Percentiles rank a stretch among this genome's conserved stretches.
Evolutionary conservation across 2,329 filamentous ascomycete genomes (phyloP).

Genomic region (Neophaeococcomyces mojaviensis): DNA sequence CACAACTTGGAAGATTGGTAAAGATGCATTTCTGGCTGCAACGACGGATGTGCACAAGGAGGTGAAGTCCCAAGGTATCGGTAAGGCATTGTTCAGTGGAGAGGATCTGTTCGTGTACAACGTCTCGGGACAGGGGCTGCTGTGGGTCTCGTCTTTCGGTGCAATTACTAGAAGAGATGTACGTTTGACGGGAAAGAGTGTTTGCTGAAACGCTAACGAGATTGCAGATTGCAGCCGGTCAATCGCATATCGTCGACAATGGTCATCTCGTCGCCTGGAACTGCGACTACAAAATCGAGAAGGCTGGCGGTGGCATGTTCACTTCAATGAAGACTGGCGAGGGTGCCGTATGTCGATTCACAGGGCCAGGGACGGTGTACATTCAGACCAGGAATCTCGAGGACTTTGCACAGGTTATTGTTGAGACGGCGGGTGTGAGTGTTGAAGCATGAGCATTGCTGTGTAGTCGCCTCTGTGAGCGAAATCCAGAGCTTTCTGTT

Average conservation of each 20-base stretch:
- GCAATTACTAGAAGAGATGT: conserved; percentile 93
- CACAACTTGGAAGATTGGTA: conserved; percentile 69
- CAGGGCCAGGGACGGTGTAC: conserved; percentile 80
- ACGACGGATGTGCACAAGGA: conserved; percentile 86
- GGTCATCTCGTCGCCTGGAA: conserved; percentile 96
- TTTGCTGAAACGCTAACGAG: not conserved
- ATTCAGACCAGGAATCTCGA: conserved; percentile 84
- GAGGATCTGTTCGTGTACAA: conserved; percentile 89
- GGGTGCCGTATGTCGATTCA: conserved; percentile 90
- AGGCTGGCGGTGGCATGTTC: conserved; percentile 86
- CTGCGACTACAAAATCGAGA: conserved; percentile 83
- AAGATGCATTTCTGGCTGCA: conserved; percentile 76
- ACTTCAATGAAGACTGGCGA: conserved; percentile 75
- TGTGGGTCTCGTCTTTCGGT: conserved; percentile 90
- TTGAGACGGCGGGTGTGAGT: too few relatives aligned
- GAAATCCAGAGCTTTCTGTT: too few relatives aligned
- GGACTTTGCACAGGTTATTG: too few relatives aligned
- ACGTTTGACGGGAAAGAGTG: conserved; percentile 39
- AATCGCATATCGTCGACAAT: conserved; percentile 89
- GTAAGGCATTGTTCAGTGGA: conserved; percentile 88
- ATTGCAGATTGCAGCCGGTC: conserved; percentile 47
- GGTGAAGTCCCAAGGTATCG: conserved; percentile 74
- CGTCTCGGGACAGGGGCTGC: conserved; percentile 67
- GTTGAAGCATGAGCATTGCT: too few relatives aligned
- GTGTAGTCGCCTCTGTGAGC: too few relatives aligned